Percentiles rank a stretch among this genome's conserved stretches.
Conservation (phyloP, 129 eudicot genomes). For the Silybum marianum region DNA sequence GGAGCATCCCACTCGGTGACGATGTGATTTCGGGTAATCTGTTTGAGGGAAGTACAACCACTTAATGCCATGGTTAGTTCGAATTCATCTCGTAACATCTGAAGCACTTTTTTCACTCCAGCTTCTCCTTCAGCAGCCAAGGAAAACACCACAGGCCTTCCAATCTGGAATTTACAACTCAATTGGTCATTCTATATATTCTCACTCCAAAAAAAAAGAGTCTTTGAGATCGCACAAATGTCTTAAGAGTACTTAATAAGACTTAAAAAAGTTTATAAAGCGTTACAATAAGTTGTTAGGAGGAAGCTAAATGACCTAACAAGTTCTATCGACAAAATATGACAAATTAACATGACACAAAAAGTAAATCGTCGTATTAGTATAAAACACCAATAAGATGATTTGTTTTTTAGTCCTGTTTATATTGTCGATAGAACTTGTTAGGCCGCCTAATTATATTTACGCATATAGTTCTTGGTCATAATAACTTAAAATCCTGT, state of each 20-base stretch:
- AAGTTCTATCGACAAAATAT: too few species aligned
- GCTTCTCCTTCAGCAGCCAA: slow-evolving; percentile 94
- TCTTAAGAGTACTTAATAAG: background rate
- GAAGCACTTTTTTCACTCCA: slow-evolving; percentile 71
- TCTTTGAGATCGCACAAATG: background rate
- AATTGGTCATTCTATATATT: background rate
- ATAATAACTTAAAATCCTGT: background rate
- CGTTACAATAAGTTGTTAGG: background rate
- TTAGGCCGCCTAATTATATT: background rate
- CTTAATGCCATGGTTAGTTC: slow-evolving; percentile 85
- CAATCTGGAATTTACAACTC: slow-evolving; percentile 45
- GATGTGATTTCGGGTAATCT: slow-evolving; percentile 71
- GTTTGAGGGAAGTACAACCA: slow-evolving; percentile 70
- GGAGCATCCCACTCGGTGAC: slow-evolving; percentile 78
- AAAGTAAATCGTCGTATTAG: too few species aligned
- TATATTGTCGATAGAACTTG: background rate
- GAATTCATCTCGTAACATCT: slow-evolving; percentile 80
- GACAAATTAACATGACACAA: too few species aligned
- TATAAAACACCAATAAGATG: background rate
- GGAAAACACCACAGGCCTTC: slow-evolving; percentile 72
- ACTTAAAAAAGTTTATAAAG: background rate
- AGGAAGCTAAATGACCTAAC: background rate
- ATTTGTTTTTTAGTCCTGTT: background rate
- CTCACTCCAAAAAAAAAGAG: background rate
- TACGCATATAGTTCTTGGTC: background rate